Conservation (phyloP, 257 asterid species). For the Solanum sejunctum region DNA sequence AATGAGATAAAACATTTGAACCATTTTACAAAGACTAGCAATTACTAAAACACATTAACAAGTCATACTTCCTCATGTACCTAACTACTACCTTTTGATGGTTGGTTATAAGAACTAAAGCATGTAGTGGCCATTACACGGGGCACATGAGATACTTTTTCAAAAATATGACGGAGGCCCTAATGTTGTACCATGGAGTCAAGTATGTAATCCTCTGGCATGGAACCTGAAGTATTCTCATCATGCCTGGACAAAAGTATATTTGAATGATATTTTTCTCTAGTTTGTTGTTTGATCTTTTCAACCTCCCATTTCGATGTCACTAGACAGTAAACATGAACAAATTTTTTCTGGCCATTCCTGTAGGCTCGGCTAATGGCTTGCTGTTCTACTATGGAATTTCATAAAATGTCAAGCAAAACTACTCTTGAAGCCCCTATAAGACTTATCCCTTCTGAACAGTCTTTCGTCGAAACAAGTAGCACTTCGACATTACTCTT, state of each 20-base stretch:
- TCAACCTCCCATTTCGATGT: too few relatives aligned
- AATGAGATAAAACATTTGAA: background rate
- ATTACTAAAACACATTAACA: too few relatives aligned
- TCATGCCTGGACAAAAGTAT: too few relatives aligned
- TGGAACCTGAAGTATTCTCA: background rate
- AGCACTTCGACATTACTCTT: slow-evolving; percentile 35
- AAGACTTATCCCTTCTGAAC: too few relatives aligned
- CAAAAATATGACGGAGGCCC: slow-evolving; percentile 16
- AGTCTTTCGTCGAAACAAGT: slow-evolving; percentile 4
- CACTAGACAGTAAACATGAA: too few relatives aligned
- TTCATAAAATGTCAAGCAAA: too few relatives aligned
- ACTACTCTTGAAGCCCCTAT: too few relatives aligned
- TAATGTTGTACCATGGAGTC: slow-evolving; percentile 33
- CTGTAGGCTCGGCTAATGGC: too few relatives aligned
- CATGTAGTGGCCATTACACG: background rate
- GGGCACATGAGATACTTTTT: background rate
- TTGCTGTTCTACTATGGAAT: too few relatives aligned
- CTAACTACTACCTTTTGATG: background rate
- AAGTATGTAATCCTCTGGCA: slow-evolving; percentile 31
- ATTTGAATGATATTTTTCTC: too few relatives aligned
- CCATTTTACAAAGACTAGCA: background rate
- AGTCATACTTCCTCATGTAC: background rate
- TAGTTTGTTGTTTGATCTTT: too few relatives aligned
- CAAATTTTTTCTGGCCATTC: too few relatives aligned
- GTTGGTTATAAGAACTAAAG: background rate